phyloP scores from a whole-genome alignment of 2,329 filamentous ascomycete species.

The Aspergillus neoniger region DNA sequence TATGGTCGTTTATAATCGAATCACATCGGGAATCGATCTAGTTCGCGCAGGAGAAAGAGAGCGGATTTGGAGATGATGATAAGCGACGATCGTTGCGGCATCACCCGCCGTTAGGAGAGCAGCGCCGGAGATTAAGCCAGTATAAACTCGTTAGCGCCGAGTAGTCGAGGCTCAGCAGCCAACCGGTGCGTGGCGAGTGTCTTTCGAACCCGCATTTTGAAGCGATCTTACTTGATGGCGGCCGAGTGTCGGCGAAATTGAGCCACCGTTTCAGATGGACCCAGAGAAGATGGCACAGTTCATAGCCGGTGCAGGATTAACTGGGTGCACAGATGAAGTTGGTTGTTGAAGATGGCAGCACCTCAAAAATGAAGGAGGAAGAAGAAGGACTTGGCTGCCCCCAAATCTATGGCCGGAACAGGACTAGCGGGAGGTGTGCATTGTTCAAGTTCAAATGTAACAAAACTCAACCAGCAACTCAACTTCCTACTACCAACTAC shows the following conservation, averaged over 20 bases:
- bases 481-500: no score
- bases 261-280: neutral
- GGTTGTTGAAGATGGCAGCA: no score
- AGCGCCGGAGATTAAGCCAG: neutral
- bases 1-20: slow-evolving; percentile 5
- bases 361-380: no score
- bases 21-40: slow-evolving; percentile 1
- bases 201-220: neutral
- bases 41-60: neutral
- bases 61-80: slow-evolving; percentile 10
- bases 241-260: neutral
- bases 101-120: slow-evolving; percentile 12
- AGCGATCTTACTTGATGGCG: neutral
- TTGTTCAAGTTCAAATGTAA: no score
- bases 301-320: no score
- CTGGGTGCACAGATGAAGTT: no score
- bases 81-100: slow-evolving; percentile 17
- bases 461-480: no score
- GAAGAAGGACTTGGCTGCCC: no score
- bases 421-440: no score
- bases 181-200: neutral
- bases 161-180: neutral
- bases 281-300: neutral
- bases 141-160: slow-evolving; percentile 1
- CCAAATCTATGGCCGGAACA: no score